phyloP scores from a whole-genome alignment of 2,329 filamentous ascomycete species.

The Chaetomiaceae sp. region DNA sequence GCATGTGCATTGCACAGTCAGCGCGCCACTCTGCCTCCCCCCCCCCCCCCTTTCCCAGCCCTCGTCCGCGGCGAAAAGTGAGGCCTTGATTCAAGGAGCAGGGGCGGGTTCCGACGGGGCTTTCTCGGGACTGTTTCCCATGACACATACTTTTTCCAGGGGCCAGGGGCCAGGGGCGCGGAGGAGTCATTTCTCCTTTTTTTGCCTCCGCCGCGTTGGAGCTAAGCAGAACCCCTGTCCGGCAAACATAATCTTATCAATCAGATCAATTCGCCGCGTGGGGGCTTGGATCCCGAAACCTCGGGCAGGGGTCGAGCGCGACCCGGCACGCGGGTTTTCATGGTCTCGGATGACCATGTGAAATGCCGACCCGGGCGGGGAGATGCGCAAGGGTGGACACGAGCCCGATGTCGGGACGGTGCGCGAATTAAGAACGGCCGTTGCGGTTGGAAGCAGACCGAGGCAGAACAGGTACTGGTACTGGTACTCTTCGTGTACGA shows the following conservation, averaged over 20 bases:
- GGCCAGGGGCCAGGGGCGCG: too few relatives aligned
- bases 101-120: neutral
- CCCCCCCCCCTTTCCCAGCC: neutral
- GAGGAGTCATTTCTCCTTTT: neutral
- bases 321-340: too few relatives aligned
- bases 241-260: constrained; percentile 18
- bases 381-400: too few relatives aligned
- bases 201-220: neutral
- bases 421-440: constrained; percentile 9
- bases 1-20: neutral
- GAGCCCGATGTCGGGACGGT: constrained; percentile 9
- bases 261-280: constrained; percentile 12
- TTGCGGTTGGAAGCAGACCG: neutral
- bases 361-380: neutral
- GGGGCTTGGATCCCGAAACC: neutral
- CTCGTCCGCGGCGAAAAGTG: neutral
- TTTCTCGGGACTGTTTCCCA: neutral
- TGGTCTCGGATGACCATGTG: too few relatives aligned
- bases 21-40: too few relatives aligned
- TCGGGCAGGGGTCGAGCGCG: neutral
- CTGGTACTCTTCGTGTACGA: neutral
- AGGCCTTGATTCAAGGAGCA: neutral
- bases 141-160: constrained; percentile 2
- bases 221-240: neutral
- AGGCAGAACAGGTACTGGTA: too few relatives aligned